Conservation (phyloP, 1,284 basidiomycete species). For the Irpex rosettiformis region DNA sequence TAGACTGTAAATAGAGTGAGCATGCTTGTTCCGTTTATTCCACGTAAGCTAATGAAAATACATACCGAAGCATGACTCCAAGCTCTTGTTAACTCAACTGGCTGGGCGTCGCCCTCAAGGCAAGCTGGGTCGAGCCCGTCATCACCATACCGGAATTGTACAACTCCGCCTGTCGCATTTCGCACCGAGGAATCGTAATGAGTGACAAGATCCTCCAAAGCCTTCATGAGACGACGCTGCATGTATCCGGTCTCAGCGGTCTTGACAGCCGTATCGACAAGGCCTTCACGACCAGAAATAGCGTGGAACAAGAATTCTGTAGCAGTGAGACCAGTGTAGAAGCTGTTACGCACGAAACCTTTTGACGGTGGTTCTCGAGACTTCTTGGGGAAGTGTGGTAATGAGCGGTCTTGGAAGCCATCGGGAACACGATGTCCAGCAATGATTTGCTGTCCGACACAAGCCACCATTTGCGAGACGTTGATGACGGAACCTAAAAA, state of each 20-base stretch:
- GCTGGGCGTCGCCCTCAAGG: constrained; percentile 91
- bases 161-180: constrained; percentile 94
- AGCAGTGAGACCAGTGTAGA: constrained; percentile 92
- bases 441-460: constrained; percentile 99
- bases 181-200: constrained; percentile 98
- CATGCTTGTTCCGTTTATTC: too few relatives aligned
- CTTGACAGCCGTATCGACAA: constrained; percentile 99
- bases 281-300: constrained; percentile 96
- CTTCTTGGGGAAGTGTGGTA: constrained; percentile 98
- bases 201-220: constrained; percentile 94
- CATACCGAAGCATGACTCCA: constrained; percentile 87
- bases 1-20: constrained; percentile 43
- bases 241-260: constrained; percentile 99
- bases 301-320: constrained; percentile 99
- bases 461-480: constrained; percentile 99
- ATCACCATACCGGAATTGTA: constrained; percentile 97
- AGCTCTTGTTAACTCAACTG: constrained; percentile 85
- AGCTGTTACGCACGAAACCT: constrained; percentile 97
- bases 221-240: constrained; percentile 99
- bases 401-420: constrained; percentile 98
- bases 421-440: constrained; percentile 97
- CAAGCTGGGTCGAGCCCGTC: constrained; percentile 98
- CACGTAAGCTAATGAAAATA: constrained; percentile 13
- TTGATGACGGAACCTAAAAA: constrained; percentile 92
- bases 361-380: constrained; percentile 96